A percentile compares a stretch with the other conserved stretches of the same genome.
phyloP scores from a whole-genome alignment of 768 basidiomycete species.

The Melanogaster broomeanus region DNA sequence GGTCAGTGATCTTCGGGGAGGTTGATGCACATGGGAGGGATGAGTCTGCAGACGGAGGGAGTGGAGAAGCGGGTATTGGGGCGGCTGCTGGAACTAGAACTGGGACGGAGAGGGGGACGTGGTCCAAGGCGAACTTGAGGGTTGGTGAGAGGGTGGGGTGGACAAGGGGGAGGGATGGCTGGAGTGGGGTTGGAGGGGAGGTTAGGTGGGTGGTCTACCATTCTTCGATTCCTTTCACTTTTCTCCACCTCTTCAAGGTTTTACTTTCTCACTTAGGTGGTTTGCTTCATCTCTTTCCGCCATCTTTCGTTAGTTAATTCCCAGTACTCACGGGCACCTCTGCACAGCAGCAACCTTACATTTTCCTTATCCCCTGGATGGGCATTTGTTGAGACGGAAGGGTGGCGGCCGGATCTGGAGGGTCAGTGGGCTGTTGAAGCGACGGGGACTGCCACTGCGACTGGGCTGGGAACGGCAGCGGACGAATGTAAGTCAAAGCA shows the following conservation, averaged over 20 bases:
- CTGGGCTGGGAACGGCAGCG: slow-evolving; percentile 17
- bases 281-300: no score
- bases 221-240: slow-evolving; percentile 1
- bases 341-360: slow-evolving; percentile 71
- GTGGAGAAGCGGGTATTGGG: not conserved
- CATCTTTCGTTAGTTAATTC: no score
- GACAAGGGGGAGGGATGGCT: slow-evolving; percentile 73
- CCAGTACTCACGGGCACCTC: not conserved
- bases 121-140: slow-evolving; percentile 41
- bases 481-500: slow-evolving; percentile 33
- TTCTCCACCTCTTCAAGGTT: no score
- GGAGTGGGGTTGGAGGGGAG: slow-evolving; percentile 59
- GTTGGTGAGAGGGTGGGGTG: slow-evolving; percentile 58
- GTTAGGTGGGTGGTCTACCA: slow-evolving; percentile 53
- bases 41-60: not conserved
- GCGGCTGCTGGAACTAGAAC: no score
- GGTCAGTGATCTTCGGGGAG: not conserved
- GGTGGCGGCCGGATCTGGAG: slow-evolving; percentile 69
- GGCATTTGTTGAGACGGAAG: slow-evolving; percentile 74
- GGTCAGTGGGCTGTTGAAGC: slow-evolving; percentile 51
- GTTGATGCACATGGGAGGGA: not conserved
- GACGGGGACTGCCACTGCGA: not conserved
- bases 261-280: no score
- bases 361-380: slow-evolving; percentile 77
- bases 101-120: slow-evolving; percentile 17